phyloP scores from a whole-genome alignment of 345 rosid species.

The Linum lewisii region DNA sequence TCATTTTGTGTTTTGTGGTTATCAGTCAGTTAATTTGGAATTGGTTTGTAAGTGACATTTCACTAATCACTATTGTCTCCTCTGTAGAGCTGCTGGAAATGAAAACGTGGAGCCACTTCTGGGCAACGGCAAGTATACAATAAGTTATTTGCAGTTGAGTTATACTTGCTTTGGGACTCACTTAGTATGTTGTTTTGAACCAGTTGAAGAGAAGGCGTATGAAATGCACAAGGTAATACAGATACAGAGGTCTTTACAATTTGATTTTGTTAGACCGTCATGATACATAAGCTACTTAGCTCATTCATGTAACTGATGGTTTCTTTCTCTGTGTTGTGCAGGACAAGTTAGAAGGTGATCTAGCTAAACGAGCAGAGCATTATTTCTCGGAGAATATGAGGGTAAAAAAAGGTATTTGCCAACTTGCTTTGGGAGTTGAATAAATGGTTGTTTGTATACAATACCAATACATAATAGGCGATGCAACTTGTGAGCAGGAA shows the following conservation, averaged over 20 bases:
- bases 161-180: neutral
- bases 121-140: conserved; percentile 53
- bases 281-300: neutral
- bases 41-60: too few species aligned
- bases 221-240: conserved; percentile 66
- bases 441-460: too few species aligned
- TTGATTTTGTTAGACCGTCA: neutral
- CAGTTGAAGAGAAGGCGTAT: conserved; percentile 63
- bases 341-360: conserved; percentile 39
- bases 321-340: conserved; percentile 13
- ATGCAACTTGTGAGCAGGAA: conserved; percentile 40
- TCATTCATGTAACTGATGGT: neutral
- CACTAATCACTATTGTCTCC: conserved; percentile 4
- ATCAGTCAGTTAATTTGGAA: too few species aligned
- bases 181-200: conserved; percentile 7
- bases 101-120: conserved; percentile 38
- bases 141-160: neutral
- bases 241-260: neutral
- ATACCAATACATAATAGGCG: too few species aligned
- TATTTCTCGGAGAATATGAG: conserved; percentile 78
- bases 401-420: conserved; percentile 51
- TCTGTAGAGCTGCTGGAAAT: conserved; percentile 63
- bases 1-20: too few species aligned
- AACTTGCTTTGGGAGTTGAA: neutral
- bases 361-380: conserved; percentile 85